Evolutionary conservation across 1,139 yeast species (phyloP), one percentile per base, ranked within the genome.

Genomic region (Magnusiomyces tetraspermus): DNA sequence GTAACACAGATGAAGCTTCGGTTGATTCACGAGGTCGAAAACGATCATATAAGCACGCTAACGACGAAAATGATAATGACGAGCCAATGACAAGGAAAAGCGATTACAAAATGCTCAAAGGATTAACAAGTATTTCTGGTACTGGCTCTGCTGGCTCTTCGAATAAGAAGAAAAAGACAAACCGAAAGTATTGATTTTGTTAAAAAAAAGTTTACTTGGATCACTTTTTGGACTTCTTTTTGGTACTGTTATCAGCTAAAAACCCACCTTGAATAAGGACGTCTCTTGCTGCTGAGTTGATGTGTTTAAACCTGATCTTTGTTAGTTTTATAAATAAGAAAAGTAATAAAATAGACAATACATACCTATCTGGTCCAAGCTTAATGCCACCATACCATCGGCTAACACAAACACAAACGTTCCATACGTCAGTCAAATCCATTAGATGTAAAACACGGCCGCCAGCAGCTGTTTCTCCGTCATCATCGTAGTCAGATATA

Each of bases 401-500:
- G 42, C 87, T 79, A 8, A 89, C 96, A 23, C 85, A 87, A 10
- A 90, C 96, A 57, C 89, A 78, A 2, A 87, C 86, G 65, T 90
- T 83, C 85, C 89, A 82, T 1, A 79, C 85, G 62, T 86, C 92
- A 88, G 66, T 64, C 13, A 62, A 50, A 50, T 87, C 80, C 57
- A 90, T 70, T 52, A 90, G 70, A 71, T 89, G 97, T 53, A 89
- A 69, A 72, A 90, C 71, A 55, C 97, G 72, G 4, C 94, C 82
- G 3, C 99, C 98, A 0, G 98, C 96, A 0, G 97, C 98, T 0
- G 95, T 77, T 64, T 92, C 99, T 2, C 98, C 98, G 65, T 92
- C 98, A 65, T 94, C 98, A 62, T 92, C 97, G 63, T 86, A 88
- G 63, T 92, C 97, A 61, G 86, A 92, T 54, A 74, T 77, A 47